Conservation (phyloP, 345 rosid species). For the Geranium rotundifolium region DNA sequence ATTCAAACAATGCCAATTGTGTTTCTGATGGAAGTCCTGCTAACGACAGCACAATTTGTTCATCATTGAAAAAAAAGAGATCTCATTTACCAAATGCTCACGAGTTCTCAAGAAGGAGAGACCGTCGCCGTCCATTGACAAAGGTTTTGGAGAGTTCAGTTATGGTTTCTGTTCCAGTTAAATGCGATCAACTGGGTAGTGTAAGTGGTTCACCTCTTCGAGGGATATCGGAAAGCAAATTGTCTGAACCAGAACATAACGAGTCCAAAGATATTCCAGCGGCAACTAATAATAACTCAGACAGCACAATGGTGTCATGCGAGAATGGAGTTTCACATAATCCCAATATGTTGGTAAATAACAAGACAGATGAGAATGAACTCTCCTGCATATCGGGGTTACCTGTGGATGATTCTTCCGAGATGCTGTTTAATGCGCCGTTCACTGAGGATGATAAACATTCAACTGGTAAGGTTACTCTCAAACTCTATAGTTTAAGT, state of each 20-base stretch:
- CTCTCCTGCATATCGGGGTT: slow-evolving; percentile 30
- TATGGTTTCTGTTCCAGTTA: slow-evolving; percentile 67
- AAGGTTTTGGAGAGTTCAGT: slow-evolving; percentile 76
- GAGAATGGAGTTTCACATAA: slow-evolving; percentile 40
- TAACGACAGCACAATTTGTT: slow-evolving; percentile 38
- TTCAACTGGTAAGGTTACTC: slow-evolving; percentile 43
- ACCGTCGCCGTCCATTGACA: slow-evolving; percentile 55
- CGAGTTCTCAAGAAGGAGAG: slow-evolving; percentile 49
- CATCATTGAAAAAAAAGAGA: slow-evolving; percentile 48
- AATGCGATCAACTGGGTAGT: slow-evolving; percentile 50
- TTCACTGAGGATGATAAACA: slow-evolving; percentile 53
- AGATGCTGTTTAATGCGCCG: slow-evolving; percentile 72
- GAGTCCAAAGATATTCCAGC: slow-evolving; percentile 44
- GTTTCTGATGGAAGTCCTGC: slow-evolving; percentile 38
- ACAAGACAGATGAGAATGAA: slow-evolving; percentile 50
- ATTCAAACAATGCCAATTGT: slow-evolving; percentile 30
- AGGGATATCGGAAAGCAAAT: slow-evolving; percentile 48
- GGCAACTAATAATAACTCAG: slow-evolving; percentile 47
- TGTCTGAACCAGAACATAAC: slow-evolving; percentile 38
- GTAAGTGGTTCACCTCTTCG: slow-evolving; percentile 37
- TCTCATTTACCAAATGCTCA: slow-evolving; percentile 38
- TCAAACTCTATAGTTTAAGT: background rate
- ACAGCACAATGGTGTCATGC: slow-evolving; percentile 50
- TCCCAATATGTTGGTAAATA: slow-evolving; percentile 29
- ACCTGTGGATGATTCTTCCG: slow-evolving; percentile 42